Base-by-base conservation (phyloP, 768 basidiomycete species). In the Zangia roseola region DNA sequence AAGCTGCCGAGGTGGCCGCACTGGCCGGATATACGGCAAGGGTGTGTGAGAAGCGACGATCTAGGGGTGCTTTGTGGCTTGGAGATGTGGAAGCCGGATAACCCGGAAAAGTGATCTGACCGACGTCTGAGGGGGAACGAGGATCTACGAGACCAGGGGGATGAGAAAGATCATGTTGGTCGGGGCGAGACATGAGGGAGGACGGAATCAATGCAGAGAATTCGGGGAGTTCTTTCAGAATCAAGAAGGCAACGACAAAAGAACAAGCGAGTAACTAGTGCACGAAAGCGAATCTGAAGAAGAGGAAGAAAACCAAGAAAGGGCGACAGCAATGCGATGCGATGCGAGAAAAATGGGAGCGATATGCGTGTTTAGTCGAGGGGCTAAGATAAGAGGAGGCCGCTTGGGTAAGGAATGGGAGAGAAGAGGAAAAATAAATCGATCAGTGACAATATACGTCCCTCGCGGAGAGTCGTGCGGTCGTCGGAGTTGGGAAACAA, bases 171-270 rank as follows among this genome's bases (percentile, higher is more conserved):
- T 78, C 76, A 55, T 71, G 67, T 39, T 66, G 55, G 43, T 77
- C 77, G 52, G 63, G 56, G 49, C 64, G 74, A 40, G 78, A 75
- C 80, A 80, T 79, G 53, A 50, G 26, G 7, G 31, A 31, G 13
- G 14, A 31, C 14, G 16, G 14, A 31, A 31, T 31, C 13, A 16
- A 31, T 31, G 14, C 31, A 40, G 38, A 21, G 21, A 33, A 28
- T 46, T 38, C 28, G 20, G 31, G 25, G 43, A 45, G 17, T 59
- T 52, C 60, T 44, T 51, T 52, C 53, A 61, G 55, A 62, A 60
- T 57, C 49, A 43, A 60, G 65, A 60, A 56, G 60, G 58, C 53
- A 44, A 38, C 48, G 52, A 58, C 38, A 35, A 51, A 54, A 50
- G 49, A 58, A 61, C 47, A 60, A 56, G 52, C 61, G 59, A 60